A percentile compares a stretch with the other conserved stretches of the same genome.
Evolutionary conservation across 73 alveolate species (phyloP).

Genomic region (Tetrahymena malaccensis): DNA sequence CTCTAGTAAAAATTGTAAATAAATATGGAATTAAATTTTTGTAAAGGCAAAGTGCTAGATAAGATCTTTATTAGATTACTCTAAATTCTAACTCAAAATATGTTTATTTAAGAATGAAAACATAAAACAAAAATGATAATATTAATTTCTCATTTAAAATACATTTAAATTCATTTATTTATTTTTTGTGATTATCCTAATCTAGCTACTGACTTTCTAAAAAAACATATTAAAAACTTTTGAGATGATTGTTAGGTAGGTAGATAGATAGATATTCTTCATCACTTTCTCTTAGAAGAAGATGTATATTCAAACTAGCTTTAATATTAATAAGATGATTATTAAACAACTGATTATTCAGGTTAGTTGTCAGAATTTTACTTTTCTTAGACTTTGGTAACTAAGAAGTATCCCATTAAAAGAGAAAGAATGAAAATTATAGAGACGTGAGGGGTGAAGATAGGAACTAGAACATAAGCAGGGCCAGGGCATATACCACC

Average conservation of each 20-base stretch:
- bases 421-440: conserved; percentile 12
- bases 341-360: background rate
- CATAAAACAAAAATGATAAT: too few relatives aligned
- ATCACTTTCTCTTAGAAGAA: background rate
- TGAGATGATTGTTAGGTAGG: background rate
- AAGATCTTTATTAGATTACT: too few relatives aligned
- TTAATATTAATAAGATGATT: background rate
- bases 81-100: background rate
- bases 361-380: background rate
- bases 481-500: conserved; percentile 98
- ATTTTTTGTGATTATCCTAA: background rate
- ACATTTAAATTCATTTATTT: too few relatives aligned
- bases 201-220: too few relatives aligned
- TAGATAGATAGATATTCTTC: background rate
- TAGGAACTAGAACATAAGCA: conserved; percentile 57
- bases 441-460: conserved; percentile 7
- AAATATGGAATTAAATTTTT: too few relatives aligned
- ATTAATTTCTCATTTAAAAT: too few relatives aligned
- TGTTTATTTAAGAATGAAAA: too few relatives aligned
- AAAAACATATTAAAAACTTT: background rate
- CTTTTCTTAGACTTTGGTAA: background rate
- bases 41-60: background rate
- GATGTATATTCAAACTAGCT: background rate
- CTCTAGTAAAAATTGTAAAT: too few relatives aligned
- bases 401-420: conserved; percentile 16